Base-by-base conservation (phyloP, 805 yeast genomes). In the Pichia paraexigua region DNA sequence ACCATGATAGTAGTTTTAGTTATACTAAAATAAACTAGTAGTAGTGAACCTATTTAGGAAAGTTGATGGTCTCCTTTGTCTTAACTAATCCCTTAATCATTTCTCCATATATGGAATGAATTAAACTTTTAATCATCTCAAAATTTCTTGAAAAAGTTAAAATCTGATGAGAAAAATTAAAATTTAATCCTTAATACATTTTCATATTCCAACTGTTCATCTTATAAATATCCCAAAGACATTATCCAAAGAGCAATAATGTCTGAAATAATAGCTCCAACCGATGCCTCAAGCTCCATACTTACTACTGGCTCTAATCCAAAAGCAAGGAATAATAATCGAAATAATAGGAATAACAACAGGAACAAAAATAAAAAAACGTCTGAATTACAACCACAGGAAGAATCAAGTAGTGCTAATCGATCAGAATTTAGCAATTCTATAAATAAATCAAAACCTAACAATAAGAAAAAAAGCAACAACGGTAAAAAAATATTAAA, bases 321-420 rank as follows among this genome's bases (percentile, higher is more conserved):
- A 2, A 32, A 32, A 18, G 1, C 32, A 24, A 49, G 22, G 15
- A 37, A 20, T 41, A 27, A 35, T 21, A 28, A 20, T 13, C 15
- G 21, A 15, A 30, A 35, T 30, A 45, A 30, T 10, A 46, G 28
- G 30, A 51, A 25, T 21, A 51, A 41, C 18, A 47, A 51, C 20
- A 43, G 41, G n/a, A 47, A 51, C 20, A 43, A 18, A 13, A 40
- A 30, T 5, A 49, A 35, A 25, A 25, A 27, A 40, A 10, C 22
- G 3, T 18, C 43, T 7, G 32, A 30, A 22, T 18, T 8, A 20
- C 9, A 27, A 37, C 13, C 42, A 27, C 10, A 35, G 21, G 17
- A 41, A 46, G 49, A 35, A 13, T 35, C 39, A 8, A 35, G 39
- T 35, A n/a, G 11, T 35, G 9, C 2, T n/a, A 35, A 35, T 35